Percentiles rank a stretch among this genome's conserved stretches.
phyloP scores from a whole-genome alignment of 768 basidiomycete genomes.

The Fomitopsis pulvina region DNA sequence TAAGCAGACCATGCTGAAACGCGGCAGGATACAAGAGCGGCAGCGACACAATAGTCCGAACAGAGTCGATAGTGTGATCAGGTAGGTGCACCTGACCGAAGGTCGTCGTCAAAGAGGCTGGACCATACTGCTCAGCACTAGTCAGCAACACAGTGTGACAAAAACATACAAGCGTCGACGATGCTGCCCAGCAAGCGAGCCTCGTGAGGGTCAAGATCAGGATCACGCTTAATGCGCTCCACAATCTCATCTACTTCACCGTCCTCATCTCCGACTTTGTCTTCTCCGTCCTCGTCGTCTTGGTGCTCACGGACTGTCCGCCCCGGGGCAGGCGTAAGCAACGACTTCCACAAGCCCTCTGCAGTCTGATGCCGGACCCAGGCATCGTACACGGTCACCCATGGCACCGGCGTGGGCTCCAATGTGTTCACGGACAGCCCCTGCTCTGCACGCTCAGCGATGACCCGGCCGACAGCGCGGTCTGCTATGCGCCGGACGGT shows the following conservation, averaged over 20 bases:
- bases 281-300: constrained; percentile 27
- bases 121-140: constrained; percentile 7
- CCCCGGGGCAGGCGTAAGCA: constrained; percentile 48
- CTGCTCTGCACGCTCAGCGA: constrained; percentile 25
- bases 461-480: constrained; percentile 63
- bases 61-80: constrained; percentile 81
- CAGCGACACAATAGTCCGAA: constrained; percentile 85
- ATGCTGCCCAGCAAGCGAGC: constrained; percentile 77
- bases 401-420: constrained; percentile 56
- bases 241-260: constrained; percentile 58
- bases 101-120: constrained; percentile 72
- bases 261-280: constrained; percentile 16
- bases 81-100: constrained; percentile 89
- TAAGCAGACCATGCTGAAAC: constrained; percentile 84
- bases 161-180: constrained; percentile 62
- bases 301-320: constrained; percentile 24
- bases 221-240: constrained; percentile 68
- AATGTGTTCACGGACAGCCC: constrained; percentile 34
- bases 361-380: constrained; percentile 54
- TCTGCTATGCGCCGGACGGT: constrained; percentile 70
- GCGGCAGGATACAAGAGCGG: constrained; percentile 83
- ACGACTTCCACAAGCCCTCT: constrained; percentile 46
- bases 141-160: not conserved
- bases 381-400: constrained; percentile 59
- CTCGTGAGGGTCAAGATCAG: constrained; percentile 76